phyloP scores from a whole-genome alignment of 805 yeast genomes.

The Ogataea degrootiae region DNA sequence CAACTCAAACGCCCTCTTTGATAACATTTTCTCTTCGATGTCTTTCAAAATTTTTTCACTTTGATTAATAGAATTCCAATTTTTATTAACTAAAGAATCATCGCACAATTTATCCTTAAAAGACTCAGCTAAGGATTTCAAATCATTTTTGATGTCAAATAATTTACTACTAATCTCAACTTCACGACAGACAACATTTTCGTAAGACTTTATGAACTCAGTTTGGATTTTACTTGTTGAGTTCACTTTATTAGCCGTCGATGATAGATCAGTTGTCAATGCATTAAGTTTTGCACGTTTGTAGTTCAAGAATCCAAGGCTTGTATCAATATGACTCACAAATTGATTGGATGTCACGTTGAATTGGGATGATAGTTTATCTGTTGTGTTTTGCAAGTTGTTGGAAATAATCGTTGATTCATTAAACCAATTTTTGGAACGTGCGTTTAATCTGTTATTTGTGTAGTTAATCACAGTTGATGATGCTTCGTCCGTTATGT shows the following conservation, averaged over 20 bases:
- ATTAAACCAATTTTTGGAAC: conserved; percentile 6
- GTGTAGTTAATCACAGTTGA: conserved; percentile 6
- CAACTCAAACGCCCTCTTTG: too few relatives aligned
- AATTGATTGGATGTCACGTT: conserved; percentile 2
- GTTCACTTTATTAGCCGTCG: neutral
- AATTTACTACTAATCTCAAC: too few relatives aligned
- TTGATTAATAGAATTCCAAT: too few relatives aligned
- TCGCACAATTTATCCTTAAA: too few relatives aligned
- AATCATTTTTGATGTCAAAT: too few relatives aligned
- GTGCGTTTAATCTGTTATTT: conserved; percentile 3
- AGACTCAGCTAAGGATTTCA: too few relatives aligned
- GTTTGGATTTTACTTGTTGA: conserved; percentile 1
- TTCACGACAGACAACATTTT: too few relatives aligned
- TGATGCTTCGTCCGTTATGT: conserved; percentile 7
- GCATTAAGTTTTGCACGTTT: conserved; percentile 9
- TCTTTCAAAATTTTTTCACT: too few relatives aligned
- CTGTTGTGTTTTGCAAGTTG: neutral
- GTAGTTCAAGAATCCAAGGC: conserved; percentile 12
- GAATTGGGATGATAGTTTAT: neutral
- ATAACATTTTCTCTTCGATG: too few relatives aligned
- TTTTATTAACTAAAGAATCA: too few relatives aligned
- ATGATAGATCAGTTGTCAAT: neutral
- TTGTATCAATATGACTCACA: conserved; percentile 10
- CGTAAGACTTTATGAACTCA: conserved; percentile 4
- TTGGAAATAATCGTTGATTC: neutral